phyloP scores from a whole-genome alignment of 768 basidiomycete genomes.

The Psilocybe cyanescens region DNA sequence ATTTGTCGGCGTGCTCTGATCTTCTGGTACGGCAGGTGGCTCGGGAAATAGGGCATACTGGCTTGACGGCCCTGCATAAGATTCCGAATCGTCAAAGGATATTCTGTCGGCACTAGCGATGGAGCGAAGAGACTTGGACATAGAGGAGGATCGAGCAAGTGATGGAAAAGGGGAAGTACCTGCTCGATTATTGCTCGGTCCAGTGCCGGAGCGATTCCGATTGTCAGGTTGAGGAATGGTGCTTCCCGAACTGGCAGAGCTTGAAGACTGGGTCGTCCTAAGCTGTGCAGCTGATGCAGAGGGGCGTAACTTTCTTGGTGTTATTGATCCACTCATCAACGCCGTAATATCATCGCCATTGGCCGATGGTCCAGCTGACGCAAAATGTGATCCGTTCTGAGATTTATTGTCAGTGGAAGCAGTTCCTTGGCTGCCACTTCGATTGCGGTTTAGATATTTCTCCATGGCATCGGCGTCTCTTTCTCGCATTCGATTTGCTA shows the following conservation, averaged over 20 bases:
- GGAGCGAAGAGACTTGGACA: slow-evolving; percentile 51
- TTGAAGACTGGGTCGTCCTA: slow-evolving; percentile 49
- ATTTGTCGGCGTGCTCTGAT: slow-evolving; percentile 50
- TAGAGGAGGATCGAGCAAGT: slow-evolving; percentile 60
- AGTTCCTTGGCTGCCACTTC: slow-evolving; percentile 79
- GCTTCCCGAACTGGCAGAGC: slow-evolving; percentile 32
- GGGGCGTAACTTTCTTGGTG: slow-evolving; percentile 67
- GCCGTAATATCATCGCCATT: slow-evolving; percentile 59
- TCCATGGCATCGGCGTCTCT: slow-evolving; percentile 88
- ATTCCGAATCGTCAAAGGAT: slow-evolving; percentile 49
- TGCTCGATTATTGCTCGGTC: slow-evolving; percentile 52
- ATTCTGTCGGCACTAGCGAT: slow-evolving; percentile 38
- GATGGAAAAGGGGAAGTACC: slow-evolving; percentile 45
- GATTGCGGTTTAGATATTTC: slow-evolving; percentile 80
- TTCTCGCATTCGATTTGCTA: slow-evolving; percentile 81
- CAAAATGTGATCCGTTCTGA: slow-evolving; percentile 53
- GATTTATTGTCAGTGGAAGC: slow-evolving; percentile 75
- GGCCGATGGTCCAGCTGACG: slow-evolving; percentile 54
- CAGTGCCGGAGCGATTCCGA: slow-evolving; percentile 71
- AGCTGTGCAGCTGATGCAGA: slow-evolving; percentile 82
- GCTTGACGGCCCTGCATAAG: slow-evolving; percentile 65
- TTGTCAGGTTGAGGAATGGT: slow-evolving; percentile 44
- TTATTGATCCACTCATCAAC: slow-evolving; percentile 53
- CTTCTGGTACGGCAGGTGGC: slow-evolving; percentile 54
- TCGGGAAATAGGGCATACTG: slow-evolving; percentile 77